These are phyloP conservation scores for Fusarium pseudocircinatum DNA, from an alignment of 2,329 filamentous ascomycete genomes.

Conservation along the genomic window DNA sequence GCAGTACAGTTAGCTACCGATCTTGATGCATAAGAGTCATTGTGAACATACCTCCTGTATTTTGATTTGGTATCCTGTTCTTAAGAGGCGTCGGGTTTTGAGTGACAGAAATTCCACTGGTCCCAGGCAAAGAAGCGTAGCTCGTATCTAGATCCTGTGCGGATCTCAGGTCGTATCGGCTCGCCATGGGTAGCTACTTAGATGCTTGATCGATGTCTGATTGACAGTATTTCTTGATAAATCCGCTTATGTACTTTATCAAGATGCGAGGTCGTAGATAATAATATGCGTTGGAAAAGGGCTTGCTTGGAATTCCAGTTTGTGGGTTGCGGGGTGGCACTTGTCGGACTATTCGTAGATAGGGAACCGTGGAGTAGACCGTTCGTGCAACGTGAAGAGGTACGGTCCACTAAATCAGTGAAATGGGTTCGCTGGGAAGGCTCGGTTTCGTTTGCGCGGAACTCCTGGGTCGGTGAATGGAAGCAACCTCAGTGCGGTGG, in stretches of 20 bases:
- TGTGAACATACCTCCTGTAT: conserved; percentile 42
- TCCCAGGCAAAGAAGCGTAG: conserved; percentile 49
- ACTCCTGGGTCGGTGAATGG: not conserved
- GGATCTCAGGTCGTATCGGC: conserved; percentile 43
- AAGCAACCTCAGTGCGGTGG: not conserved
- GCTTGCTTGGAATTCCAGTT: not conserved
- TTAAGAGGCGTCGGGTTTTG: conserved; percentile 49
- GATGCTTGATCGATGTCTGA: not conserved
- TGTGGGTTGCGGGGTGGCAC: conserved; percentile 27
- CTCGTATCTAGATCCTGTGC: conserved; percentile 41
- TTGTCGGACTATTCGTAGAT: not conserved
- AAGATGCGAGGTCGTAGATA: not conserved
- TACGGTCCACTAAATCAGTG: not conserved
- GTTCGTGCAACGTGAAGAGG: not conserved
- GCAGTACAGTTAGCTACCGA: conserved; percentile 17
- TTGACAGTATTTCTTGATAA: not conserved
- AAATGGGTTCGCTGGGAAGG: not conserved
- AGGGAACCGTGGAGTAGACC: not conserved
- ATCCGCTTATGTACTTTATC: not conserved
- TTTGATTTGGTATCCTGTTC: conserved; percentile 40
- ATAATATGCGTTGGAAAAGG: conserved; percentile 19
- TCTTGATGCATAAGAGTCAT: not conserved
- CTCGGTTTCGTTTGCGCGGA: not conserved
- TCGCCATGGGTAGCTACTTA: conserved; percentile 38
- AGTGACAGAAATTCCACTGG: conserved; percentile 42